phyloP scores from a whole-genome alignment of 352 stramenopile species.

The Phytophthora pinifolia region DNA sequence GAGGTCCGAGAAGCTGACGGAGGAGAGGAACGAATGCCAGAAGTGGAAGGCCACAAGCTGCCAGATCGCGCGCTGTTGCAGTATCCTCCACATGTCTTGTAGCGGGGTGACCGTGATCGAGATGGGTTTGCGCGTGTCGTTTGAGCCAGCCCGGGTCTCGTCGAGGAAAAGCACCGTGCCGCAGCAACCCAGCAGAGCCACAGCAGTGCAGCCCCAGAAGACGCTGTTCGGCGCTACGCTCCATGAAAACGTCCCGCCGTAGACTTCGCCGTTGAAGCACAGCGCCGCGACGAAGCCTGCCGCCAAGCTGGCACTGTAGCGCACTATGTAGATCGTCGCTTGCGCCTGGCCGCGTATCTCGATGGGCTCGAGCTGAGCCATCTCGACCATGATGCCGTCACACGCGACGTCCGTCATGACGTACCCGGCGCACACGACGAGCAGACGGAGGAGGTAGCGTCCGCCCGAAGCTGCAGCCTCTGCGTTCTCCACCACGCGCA shows the following conservation, averaged over 20 bases:
- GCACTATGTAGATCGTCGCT: constrained; percentile 68
- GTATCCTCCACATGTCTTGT: constrained; percentile 64
- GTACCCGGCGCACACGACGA: constrained; percentile 60
- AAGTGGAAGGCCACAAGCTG: constrained; percentile 70
- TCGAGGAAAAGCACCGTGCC: constrained; percentile 47
- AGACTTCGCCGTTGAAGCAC: constrained; percentile 61
- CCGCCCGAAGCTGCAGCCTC: constrained; percentile 45
- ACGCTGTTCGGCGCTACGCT: constrained; percentile 49
- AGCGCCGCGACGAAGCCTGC: constrained; percentile 51
- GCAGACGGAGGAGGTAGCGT: constrained; percentile 59
- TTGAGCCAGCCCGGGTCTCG: constrained; percentile 37
- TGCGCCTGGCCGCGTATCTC: constrained; percentile 59
- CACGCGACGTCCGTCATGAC: constrained; percentile 70
- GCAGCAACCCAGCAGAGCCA: constrained; percentile 38
- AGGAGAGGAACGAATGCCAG: constrained; percentile 64
- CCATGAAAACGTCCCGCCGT: constrained; percentile 65
- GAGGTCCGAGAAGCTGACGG: constrained; percentile 52
- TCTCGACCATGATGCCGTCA: constrained; percentile 70
- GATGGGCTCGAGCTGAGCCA: constrained; percentile 69
- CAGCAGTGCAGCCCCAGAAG: constrained; percentile 52
- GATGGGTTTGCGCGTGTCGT: constrained; percentile 19
- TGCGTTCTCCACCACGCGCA: constrained; percentile 48
- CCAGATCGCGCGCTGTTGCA: constrained; percentile 74
- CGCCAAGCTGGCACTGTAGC: constrained; percentile 49
- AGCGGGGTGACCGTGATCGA: constrained; percentile 31